These are phyloP conservation scores for Phialophora expanda DNA, from an alignment of 2,329 filamentous ascomycete species.

Conservation along the genomic window DNA sequence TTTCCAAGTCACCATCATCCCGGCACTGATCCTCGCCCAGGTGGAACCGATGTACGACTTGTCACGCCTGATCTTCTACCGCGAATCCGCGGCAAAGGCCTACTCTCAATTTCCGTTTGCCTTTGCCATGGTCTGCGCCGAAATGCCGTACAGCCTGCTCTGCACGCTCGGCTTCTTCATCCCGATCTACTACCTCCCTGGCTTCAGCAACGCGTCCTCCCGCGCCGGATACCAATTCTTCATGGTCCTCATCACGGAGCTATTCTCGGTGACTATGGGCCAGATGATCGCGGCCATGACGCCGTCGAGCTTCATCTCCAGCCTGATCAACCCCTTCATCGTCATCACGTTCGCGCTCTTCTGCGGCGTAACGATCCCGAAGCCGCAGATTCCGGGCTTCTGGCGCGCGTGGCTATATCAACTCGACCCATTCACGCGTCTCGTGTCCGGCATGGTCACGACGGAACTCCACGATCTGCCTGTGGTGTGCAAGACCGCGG, in stretches of 20 bases:
- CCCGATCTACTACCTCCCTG: slow-evolving; percentile 83
- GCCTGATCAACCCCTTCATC: slow-evolving; percentile 80
- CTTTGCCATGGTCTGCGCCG: slow-evolving; percentile 76
- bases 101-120: slow-evolving; percentile 82
- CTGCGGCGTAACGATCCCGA: slow-evolving; percentile 84
- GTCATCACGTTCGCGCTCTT: slow-evolving; percentile 84
- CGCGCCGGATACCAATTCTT: slow-evolving; percentile 87
- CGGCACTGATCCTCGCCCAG: slow-evolving; percentile 80
- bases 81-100: slow-evolving; percentile 83
- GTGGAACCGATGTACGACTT: slow-evolving; percentile 84
- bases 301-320: slow-evolving; percentile 76
- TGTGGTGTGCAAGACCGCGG: slow-evolving; percentile 65
- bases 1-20: slow-evolving; percentile 83
- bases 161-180: slow-evolving; percentile 82
- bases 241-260: slow-evolving; percentile 79
- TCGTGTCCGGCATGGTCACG: slow-evolving; percentile 79
- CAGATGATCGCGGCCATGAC: slow-evolving; percentile 79
- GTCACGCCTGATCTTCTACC: slow-evolving; percentile 80
- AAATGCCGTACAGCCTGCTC: slow-evolving; percentile 81
- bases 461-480: slow-evolving; percentile 72
- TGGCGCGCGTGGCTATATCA: slow-evolving; percentile 83
- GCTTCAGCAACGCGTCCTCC: slow-evolving; percentile 65
- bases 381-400: slow-evolving; percentile 75
- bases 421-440: slow-evolving; percentile 80
- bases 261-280: slow-evolving; percentile 81